Conservation (phyloP, 768 basidiomycete genomes). For the Paxillus ammoniavirescens region DNA sequence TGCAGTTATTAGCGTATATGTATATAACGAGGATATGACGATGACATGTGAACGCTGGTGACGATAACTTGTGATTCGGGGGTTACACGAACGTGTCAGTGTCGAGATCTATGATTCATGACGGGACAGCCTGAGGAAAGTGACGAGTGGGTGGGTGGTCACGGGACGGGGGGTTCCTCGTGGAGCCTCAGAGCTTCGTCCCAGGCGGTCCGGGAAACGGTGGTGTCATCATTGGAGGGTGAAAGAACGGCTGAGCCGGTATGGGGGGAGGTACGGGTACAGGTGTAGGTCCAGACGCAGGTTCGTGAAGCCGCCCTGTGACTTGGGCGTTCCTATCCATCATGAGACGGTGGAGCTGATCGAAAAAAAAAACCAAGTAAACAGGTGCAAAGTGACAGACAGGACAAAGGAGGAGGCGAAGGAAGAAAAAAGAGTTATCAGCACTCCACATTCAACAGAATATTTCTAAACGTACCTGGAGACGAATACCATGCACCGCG, state of each 20-base stretch:
- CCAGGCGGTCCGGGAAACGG: slow-evolving; percentile 29
- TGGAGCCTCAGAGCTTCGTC: slow-evolving; percentile 26
- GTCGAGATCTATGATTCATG: too few relatives aligned
- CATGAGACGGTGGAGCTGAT: slow-evolving; percentile 67
- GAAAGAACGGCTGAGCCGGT: slow-evolving; percentile 18
- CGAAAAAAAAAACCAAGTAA: slow-evolving; percentile 15
- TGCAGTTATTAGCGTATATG: too few relatives aligned
- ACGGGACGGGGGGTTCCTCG: background rate
- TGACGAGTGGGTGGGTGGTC: background rate
- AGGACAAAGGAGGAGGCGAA: slow-evolving; percentile 9
- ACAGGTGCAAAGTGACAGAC: slow-evolving; percentile 8
- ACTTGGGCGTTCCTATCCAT: slow-evolving; percentile 69
- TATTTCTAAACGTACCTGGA: slow-evolving; percentile 55
- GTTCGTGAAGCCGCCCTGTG: slow-evolving; percentile 42
- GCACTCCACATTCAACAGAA: background rate
- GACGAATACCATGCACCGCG: slow-evolving; percentile 70
- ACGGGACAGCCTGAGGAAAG: background rate
- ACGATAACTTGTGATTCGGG: background rate
- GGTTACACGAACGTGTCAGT: background rate
- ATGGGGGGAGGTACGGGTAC: slow-evolving; percentile 24
- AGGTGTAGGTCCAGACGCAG: slow-evolving; percentile 11
- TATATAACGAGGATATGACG: too few relatives aligned
- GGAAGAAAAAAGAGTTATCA: slow-evolving; percentile 1
- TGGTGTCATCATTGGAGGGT: slow-evolving; percentile 31
- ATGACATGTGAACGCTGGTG: too few relatives aligned